phyloP scores from a whole-genome alignment of 2,329 filamentous ascomycete species.

The Dactylonectria macrodidyma region DNA sequence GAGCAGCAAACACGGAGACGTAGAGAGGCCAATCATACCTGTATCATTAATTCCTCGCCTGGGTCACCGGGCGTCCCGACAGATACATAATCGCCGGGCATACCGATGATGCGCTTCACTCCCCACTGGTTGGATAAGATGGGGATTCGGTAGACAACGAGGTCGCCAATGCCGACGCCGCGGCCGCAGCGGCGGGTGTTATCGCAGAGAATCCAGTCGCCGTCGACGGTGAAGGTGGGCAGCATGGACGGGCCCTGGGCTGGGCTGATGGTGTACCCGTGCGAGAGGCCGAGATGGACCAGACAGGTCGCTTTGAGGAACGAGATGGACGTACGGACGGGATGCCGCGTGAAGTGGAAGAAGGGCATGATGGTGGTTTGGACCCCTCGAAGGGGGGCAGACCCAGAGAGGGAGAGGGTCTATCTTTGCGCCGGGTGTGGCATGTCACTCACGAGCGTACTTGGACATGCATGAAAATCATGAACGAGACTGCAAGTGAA shows the following conservation, averaged over 20 bases:
- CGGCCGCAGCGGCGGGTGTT: conserved; percentile 79
- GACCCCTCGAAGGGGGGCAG: conserved; percentile 18
- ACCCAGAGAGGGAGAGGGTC: background rate
- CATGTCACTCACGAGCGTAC: conserved; percentile 19
- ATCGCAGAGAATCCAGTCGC: conserved; percentile 79
- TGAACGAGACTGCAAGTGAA: conserved; percentile 1
- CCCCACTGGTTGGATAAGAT: conserved; percentile 72
- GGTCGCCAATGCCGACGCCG: conserved; percentile 80
- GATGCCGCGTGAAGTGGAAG: conserved; percentile 56
- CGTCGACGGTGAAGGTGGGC: conserved; percentile 80
- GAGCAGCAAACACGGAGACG: background rate
- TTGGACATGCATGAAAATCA: too few relatives aligned
- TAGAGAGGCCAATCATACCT: conserved; percentile 62
- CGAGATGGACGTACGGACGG: conserved; percentile 54
- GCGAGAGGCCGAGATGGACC: conserved; percentile 64
- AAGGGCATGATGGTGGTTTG: conserved; percentile 41
- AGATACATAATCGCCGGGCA: conserved; percentile 83
- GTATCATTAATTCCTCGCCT: conserved; percentile 70
- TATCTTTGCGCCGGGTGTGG: conserved; percentile 6
- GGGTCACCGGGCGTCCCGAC: conserved; percentile 71
- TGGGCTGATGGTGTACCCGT: conserved; percentile 72
- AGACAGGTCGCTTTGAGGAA: conserved; percentile 59
- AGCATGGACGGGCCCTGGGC: conserved; percentile 89
- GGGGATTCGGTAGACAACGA: conserved; percentile 85
- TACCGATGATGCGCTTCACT: conserved; percentile 84